Base-by-base conservation (phyloP, 441 rosid species). In the Oxalis stricta region DNA sequence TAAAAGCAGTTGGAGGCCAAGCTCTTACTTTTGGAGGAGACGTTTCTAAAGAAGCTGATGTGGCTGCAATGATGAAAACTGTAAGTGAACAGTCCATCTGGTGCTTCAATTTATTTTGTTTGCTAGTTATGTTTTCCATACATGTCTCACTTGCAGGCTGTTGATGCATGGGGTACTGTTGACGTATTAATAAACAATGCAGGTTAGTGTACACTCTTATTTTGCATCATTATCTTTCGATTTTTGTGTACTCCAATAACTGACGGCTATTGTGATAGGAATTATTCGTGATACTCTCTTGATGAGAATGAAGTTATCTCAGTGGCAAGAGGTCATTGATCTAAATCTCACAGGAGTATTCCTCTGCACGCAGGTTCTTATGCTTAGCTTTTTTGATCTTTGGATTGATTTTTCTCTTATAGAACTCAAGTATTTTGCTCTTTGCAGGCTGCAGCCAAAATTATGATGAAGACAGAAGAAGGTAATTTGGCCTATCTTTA, bases 401-500 rank as follows among this genome's bases (percentile, higher is more conserved):
- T 39, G 18, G 47, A 40, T 7, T 20, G 7, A 29, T 13, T 41
- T n/a, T n/a, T 44, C 28, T 38, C 38, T 17, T 46, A 30, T 40
- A 48, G 34, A 53, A 51, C 61, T 58, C 55, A 69, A 38, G 36
- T 36, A 36, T 14, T 47, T 41, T 55, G 16, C 59, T 44, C 42
- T 61, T 52, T 75, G 59, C 78, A 91, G 96, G 98, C 95, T 18
- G 96, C 98, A 48, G 56, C 77, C 48, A 91, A 81, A 72, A 76
- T 91, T 69, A 86, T 86, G 95, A 80, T 70, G 93, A 91, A 81
- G 73, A 85, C n/a, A 83, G 78, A 83, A 46, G 65, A 89, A 76
- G 89, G 96, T 82, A 71, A 38, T 36, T 18, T 30, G 6, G 15
- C 11, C 58, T 18, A 18, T 32, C 39, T 40, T 54, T 21, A 11